Base-by-base conservation (phyloP, 163 green algal genomes). In the Scenedesmus sp. region DNA sequence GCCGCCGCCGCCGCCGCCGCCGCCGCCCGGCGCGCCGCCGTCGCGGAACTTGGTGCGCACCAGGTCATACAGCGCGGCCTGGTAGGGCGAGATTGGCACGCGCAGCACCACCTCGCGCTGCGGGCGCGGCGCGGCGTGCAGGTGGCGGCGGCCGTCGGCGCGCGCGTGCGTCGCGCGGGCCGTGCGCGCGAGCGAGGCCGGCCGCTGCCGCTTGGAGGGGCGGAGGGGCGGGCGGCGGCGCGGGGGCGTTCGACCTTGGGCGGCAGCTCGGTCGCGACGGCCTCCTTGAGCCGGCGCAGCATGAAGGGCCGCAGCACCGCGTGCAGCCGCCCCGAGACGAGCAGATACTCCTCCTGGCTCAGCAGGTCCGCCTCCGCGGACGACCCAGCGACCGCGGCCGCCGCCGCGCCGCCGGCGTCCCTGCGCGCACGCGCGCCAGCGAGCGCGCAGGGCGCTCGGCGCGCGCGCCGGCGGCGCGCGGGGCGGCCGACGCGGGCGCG, bases 291-390 rank as follows among this genome's bases (percentile, higher is more conserved):
- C 4, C 96, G 85, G 17, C 95, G 86, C 76, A 99, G 91, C 90
- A 99, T 94, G 88, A 99, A 98, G 26, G 96, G 96, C 0, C 94
- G 87, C 71, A 99, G 90, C 60, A 99, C 92, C 86, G 92, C 83
- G 79, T 97, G 92, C 82, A 97, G 88, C 2, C 96, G 81, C 72
- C 87, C 94, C 18, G 96, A 97, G n/a, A 99, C 83, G 51, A 99
- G 86, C 84, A 99, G 85, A 47, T 94, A 91, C 85, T 92, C 87
- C 80, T 92, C 86, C 78, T 91, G 77, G 47, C 34, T 72, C 45
- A 80, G 62, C 71, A 80, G 42, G 39, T 26, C 45, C 1, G 71
- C 71, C 39, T 80, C 58, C 14, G 45, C 71, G 60, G 31, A 42
- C 20, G 45, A 72, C 3, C 71, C 58, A 47, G 58, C 51, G 29